Evolutionary conservation across 805 yeast genomes (phyloP).

Genomic region (Phaffomyces thermotolerans): DNA sequence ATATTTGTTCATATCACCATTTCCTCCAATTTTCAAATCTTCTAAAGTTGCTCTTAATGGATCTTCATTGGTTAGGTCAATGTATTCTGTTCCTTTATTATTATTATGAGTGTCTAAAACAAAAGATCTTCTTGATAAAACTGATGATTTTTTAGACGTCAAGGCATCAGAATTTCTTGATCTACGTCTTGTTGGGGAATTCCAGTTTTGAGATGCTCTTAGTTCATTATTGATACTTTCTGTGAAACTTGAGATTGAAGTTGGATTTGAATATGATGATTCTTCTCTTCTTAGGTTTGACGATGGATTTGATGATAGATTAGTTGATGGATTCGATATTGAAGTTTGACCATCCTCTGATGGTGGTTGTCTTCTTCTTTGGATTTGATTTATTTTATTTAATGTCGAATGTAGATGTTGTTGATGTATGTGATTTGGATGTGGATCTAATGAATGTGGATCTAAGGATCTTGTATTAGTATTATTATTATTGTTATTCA

Average conservation of each 20-base stretch:
- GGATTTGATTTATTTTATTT: constrained; percentile 8
- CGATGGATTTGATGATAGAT: constrained; percentile 12
- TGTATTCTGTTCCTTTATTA: background rate
- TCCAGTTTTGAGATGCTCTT: constrained; percentile 23
- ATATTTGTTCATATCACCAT: constrained; percentile 34
- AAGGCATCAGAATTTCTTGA: constrained; percentile 17
- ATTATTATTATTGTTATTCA: constrained; percentile 32
- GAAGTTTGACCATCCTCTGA: constrained; percentile 25
- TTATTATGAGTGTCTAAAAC: constrained; percentile 12
- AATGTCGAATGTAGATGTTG: constrained; percentile 2
- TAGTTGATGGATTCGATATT: constrained; percentile 21
- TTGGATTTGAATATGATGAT: constrained; percentile 23
- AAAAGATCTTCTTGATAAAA: constrained; percentile 20
- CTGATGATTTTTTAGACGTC: constrained; percentile 11
- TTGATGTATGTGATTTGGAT: constrained; percentile 1
- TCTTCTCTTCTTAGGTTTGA: constrained; percentile 17
- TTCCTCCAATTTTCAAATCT: constrained; percentile 33
- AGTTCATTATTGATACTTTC: constrained; percentile 19
- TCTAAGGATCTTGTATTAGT: constrained; percentile 11
- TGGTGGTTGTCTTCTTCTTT: constrained; percentile 26
- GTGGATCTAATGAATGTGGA: background rate
- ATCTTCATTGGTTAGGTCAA: constrained; percentile 27
- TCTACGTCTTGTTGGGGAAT: constrained; percentile 24
- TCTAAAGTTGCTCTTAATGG: constrained; percentile 51
- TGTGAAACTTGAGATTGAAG: constrained; percentile 23